phyloP scores from a whole-genome alignment of 352 stramenopile species.

The Pythium dissimile region DNA sequence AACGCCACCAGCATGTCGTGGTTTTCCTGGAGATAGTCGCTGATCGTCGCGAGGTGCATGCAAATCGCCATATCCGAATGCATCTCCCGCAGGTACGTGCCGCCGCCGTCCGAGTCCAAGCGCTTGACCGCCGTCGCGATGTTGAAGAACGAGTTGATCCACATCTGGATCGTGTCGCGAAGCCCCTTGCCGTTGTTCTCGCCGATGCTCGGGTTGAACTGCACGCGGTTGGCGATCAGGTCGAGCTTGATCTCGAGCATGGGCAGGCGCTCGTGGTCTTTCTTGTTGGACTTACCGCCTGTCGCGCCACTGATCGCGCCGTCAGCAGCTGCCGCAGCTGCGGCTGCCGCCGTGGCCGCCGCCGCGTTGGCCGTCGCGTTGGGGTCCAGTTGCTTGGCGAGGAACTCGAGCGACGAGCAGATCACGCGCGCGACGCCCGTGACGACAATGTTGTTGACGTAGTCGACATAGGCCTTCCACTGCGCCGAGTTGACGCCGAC shows the following conservation, averaged over 20 bases:
- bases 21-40: slow-evolving; percentile 91
- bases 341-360: slow-evolving; percentile 23
- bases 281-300: slow-evolving; percentile 34
- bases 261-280: slow-evolving; percentile 67
- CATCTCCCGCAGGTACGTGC: slow-evolving; percentile 97
- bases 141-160: slow-evolving; percentile 97
- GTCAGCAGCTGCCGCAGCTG: slow-evolving; percentile 38
- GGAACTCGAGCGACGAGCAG: slow-evolving; percentile 86
- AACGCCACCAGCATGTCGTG: slow-evolving; percentile 91
- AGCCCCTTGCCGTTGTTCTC: slow-evolving; percentile 93
- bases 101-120: slow-evolving; percentile 91
- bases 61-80: slow-evolving; percentile 95
- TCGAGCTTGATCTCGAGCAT: slow-evolving; percentile 98
- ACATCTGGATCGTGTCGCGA: slow-evolving; percentile 93
- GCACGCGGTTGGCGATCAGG: slow-evolving; percentile 84
- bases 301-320: slow-evolving; percentile 28
- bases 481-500: slow-evolving; percentile 93
- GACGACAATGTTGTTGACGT: slow-evolving; percentile 97
- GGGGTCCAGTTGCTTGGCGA: slow-evolving; percentile 94
- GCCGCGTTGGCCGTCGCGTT: slow-evolving; percentile 40
- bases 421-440: slow-evolving; percentile 90
- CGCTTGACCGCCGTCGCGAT: slow-evolving; percentile 95
- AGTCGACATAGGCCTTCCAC: slow-evolving; percentile 97
- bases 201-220: slow-evolving; percentile 87
- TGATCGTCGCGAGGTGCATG: slow-evolving; percentile 92